Percentiles rank a stretch among this genome's conserved stretches.
phyloP scores from a whole-genome alignment of 2,329 filamentous ascomycete genomes.

The Hypoxylon sp. region DNA sequence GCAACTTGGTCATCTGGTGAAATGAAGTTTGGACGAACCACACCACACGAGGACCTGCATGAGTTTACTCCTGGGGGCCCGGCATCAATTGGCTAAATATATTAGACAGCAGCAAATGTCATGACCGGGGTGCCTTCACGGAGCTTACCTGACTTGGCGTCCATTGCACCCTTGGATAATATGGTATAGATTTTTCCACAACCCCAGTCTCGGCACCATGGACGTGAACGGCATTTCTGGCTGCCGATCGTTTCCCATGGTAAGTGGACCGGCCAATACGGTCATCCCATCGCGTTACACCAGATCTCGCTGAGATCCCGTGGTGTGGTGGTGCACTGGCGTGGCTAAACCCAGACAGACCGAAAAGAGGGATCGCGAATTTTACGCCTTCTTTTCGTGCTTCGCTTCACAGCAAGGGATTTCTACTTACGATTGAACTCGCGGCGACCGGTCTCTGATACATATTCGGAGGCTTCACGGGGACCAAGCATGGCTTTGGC shows the following conservation, averaged over 20 bases:
- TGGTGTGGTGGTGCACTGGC: conserved; percentile 19
- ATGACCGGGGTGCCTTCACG: conserved; percentile 38
- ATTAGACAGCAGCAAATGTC: conserved; percentile 34
- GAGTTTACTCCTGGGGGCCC: conserved; percentile 23
- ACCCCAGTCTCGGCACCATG: conserved; percentile 47
- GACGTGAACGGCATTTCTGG: conserved; percentile 46
- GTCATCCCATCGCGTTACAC: conserved; percentile 36
- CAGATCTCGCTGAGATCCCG: conserved; percentile 41
- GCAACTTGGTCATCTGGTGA: conserved; percentile 33
- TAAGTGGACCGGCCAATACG: conserved; percentile 23
- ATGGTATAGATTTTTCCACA: conserved; percentile 46
- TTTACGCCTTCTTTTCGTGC: conserved; percentile 10
- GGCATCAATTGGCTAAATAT: conserved; percentile 48
- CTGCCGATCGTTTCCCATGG: conserved; percentile 34
- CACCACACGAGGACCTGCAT: conserved; percentile 43
- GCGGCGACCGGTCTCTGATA: neutral
- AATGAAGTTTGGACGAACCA: conserved; percentile 36
- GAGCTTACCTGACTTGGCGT: conserved; percentile 46
- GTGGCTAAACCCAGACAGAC: conserved; percentile 17
- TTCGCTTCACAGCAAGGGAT: neutral
- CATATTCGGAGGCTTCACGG: conserved; percentile 27
- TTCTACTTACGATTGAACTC: conserved; percentile 7
- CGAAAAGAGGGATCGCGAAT: conserved; percentile 5
- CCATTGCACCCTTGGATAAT: conserved; percentile 47
- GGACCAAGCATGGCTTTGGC: conserved; percentile 23